Evolutionary conservation across 768 basidiomycete genomes (phyloP), one percentile per base, ranked within the genome.

Genomic region (Naematelia aurantialba): DNA sequence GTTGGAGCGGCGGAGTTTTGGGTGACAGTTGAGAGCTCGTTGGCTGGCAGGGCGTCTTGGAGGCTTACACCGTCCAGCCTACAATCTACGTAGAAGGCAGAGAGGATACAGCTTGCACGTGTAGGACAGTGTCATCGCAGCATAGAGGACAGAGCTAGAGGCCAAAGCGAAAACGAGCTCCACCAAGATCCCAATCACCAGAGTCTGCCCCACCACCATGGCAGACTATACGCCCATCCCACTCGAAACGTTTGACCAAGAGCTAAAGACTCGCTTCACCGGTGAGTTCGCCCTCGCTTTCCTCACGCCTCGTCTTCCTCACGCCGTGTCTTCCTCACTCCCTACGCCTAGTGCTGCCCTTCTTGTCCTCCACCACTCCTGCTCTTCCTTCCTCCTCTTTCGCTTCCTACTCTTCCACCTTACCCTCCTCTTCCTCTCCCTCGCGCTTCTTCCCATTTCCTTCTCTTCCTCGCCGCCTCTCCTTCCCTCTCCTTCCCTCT

Each of bases 191-290:
- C 17, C 8, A 39, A 8, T 39, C 34, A 39, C 8, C 8, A 17
- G 8, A 39, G 8, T 17, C 17, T 39, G 17, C 34, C 8, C 17
- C 8, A 8, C 34, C 34, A 39, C 8, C 8, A 39, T 39, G 34
- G 34, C 17, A 39, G 34, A 39, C 17, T 39, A 39, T 17, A 39
- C 8, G 34, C 17, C 34, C 8, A 52, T 52, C 17, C 52, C 52
- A n/a, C 30, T 52, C 27, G 52, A 52, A 14, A 30, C 19, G 24
- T 52, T 52, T 30, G 52, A 52, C 52, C 13, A 25, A 31, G 34
- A 24, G 13, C 45, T 61, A 27, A 56, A 45, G 31, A 24, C 51
- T 12, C 39, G 29, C 55, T 29, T 56, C 30, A 61, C 55, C 14
- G 60, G 60, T 56, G 8, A 5, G 19, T 47, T 19, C 8, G 5